Conservation (phyloP, 208 protist species). For the Acanthamoeba royreba region DNA sequence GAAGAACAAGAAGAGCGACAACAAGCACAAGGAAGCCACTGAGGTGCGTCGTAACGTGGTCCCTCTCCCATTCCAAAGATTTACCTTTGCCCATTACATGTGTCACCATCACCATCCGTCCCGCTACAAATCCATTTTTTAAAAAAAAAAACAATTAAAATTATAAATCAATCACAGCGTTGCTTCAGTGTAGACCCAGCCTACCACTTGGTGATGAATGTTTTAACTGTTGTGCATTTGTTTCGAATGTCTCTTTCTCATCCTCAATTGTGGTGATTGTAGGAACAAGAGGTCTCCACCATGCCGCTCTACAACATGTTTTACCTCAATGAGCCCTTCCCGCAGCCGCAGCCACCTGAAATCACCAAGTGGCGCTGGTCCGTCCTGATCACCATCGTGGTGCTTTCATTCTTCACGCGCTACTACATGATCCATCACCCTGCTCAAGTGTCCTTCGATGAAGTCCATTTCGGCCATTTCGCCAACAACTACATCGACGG, state of each 20-base stretch:
- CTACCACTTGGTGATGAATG: too few relatives aligned
- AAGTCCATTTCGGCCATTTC: conserved; percentile 58
- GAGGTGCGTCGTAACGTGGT: background rate
- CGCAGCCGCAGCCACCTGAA: background rate
- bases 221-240: background rate
- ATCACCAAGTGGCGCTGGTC: background rate
- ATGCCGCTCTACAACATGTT: background rate
- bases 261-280: background rate
- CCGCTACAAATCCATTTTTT: background rate
- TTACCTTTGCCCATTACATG: too few relatives aligned
- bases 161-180: background rate
- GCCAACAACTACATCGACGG: conserved; percentile 8
- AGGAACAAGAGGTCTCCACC: background rate
- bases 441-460: conserved; percentile 53
- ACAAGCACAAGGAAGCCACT: conserved; percentile 23
- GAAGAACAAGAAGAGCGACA: background rate
- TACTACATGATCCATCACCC: background rate
- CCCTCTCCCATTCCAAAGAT: background rate
- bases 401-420: background rate
- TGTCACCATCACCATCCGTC: too few relatives aligned
- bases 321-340: conserved; percentile 16
- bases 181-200: background rate
- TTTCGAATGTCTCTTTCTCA: background rate
- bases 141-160: background rate
- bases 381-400: background rate